Conservation (phyloP, 805 yeast species). For the Ogataea polymorpha region DNA sequence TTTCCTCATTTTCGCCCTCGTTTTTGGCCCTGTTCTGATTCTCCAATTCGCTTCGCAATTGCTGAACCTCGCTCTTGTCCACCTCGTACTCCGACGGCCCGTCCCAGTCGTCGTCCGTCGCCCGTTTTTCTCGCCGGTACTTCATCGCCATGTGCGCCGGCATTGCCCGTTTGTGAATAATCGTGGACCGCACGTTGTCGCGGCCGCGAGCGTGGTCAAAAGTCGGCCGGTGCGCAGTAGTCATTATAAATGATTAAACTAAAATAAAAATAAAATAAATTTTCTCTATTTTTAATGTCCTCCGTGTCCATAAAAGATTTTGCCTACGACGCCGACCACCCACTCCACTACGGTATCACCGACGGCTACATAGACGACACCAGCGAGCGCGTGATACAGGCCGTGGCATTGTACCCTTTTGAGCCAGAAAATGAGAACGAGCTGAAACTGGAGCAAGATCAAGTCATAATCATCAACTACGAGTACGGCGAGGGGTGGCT, state of each 20-base stretch:
- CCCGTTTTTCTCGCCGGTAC: constrained; percentile 33
- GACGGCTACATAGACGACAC: constrained; percentile 9
- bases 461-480: constrained; percentile 78
- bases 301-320: constrained; percentile 67
- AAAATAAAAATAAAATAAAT: background rate
- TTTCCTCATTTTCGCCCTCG: background rate
- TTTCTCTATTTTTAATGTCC: constrained; percentile 3
- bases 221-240: constrained; percentile 69
- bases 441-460: constrained; percentile 73
- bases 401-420: constrained; percentile 87
- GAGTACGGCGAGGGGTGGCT: constrained; percentile 99
- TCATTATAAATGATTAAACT: constrained; percentile 43
- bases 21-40: background rate
- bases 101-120: constrained; percentile 30
- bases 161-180: constrained; percentile 49
- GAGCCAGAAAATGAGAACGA: constrained; percentile 94
- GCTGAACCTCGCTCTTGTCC: constrained; percentile 16
- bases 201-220: constrained; percentile 63
- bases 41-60: constrained; percentile 19
- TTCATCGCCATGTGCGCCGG: constrained; percentile 57
- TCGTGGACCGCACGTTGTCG: constrained; percentile 40
- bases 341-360: constrained; percentile 62
- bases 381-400: constrained; percentile 36
- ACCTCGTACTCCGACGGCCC: constrained; percentile 40
- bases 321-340: constrained; percentile 70